Evolutionary conservation across 495 filamentous ascomycete species (phyloP), one percentile per base, ranked within the genome.

Genomic region (Penicillium riverlandense): DNA sequence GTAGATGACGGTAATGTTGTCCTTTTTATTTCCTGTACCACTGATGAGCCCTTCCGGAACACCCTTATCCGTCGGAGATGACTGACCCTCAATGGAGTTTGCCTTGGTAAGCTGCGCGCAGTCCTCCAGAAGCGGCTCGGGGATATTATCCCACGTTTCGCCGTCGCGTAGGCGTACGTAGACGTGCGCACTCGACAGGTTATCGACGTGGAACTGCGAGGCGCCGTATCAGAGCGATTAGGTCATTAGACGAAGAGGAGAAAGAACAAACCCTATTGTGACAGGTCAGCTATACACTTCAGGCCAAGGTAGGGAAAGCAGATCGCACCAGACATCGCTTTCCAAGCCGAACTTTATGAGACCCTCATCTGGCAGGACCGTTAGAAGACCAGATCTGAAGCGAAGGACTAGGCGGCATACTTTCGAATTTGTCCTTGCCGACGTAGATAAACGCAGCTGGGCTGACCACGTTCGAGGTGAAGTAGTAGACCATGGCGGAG

Each of bases 401-500:
- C 28, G 29, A 40, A 57, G 35, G 29, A 34, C 28, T 48, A 29
- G 14, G 15, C 22, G 44, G 49, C 83, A 55, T 76, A 96, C 92
- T 98, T 70, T 98, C 92, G 45, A 95, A 88, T 69, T 98, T 98
- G 73, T 98, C 92, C 70, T 97, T 98, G 59, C 92, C 92, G 29
- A 96, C 87, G 59, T 97, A 98, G 50, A 97, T 81, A 53, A 82
- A 88, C 16, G 90, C 92, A 6, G 81, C 52, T 1, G 94, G 83
- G 13, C 83, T 71, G 22, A 85, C 80, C 32, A 80, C 78, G 38
- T 80, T 90, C 7, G 91, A 96, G 2, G 82, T 92, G 67, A 95
- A 96, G 61, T 96, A 96, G 67, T 85, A 95, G 34, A 98, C 92
- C 92, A 98, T 98, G 47, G 62, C 53, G 50, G 9, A 29, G 52